Evolutionary conservation across 345 rosid genomes (phyloP).

Genomic region (Erucastrum elatum): DNA sequence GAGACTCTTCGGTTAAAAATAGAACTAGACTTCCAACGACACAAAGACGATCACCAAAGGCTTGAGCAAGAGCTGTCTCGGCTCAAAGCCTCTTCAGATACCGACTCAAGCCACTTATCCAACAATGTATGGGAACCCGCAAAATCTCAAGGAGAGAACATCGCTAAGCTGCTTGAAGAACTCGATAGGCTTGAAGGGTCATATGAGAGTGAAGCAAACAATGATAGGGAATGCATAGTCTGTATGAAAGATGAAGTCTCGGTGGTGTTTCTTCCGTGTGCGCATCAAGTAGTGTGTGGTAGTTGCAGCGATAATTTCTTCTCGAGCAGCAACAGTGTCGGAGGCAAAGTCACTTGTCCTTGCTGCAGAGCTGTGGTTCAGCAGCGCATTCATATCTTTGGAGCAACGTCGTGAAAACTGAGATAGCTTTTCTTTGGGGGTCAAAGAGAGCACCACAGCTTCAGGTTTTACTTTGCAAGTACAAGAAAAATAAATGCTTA

Average conservation of each 20-base stretch:
- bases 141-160: constrained; percentile 46
- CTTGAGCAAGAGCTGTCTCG: constrained; percentile 75
- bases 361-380: constrained; percentile 60
- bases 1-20: constrained; percentile 66
- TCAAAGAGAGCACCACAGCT: constrained; percentile 11
- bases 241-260: constrained; percentile 75
- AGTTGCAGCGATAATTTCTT: constrained; percentile 61
- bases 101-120: constrained; percentile 41
- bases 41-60: constrained; percentile 73
- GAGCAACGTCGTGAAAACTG: constrained; percentile 52
- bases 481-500: constrained; percentile 15
- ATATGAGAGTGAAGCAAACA: constrained; percentile 41
- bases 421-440: constrained; percentile 18
- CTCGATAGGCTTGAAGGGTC: constrained; percentile 45
- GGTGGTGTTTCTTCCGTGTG: constrained; percentile 74
- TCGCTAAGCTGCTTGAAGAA: constrained; percentile 56
- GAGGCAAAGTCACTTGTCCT: constrained; percentile 68
- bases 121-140: constrained; percentile 31
- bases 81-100: constrained; percentile 55
- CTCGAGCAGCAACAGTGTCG: constrained; percentile 45
- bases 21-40: constrained; percentile 75
- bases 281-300: constrained; percentile 71
- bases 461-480: constrained; percentile 32
- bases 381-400: constrained; percentile 65
- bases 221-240: constrained; percentile 62